phyloP scores from a whole-genome alignment of 1,284 basidiomycete genomes.

The Acaromyces ingoldii region DNA sequence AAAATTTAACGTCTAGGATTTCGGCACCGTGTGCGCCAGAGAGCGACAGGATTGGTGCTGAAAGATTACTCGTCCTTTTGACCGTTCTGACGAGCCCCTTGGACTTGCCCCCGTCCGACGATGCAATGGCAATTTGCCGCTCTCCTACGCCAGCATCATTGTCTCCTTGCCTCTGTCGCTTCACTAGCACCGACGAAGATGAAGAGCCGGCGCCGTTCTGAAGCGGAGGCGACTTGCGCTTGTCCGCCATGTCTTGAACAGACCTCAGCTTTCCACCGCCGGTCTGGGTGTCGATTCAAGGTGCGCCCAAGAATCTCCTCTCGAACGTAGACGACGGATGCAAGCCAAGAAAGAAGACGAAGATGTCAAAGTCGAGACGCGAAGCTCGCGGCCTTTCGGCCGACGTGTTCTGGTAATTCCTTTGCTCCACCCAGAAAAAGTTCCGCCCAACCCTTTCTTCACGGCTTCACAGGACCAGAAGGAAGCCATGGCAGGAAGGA shows the following conservation, averaged over 20 bases:
- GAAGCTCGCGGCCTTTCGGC: too few relatives aligned
- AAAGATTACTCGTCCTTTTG: constrained; percentile 36
- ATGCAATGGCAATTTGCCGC: constrained; percentile 32
- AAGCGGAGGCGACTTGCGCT: constrained; percentile 36
- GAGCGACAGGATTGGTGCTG: constrained; percentile 38
- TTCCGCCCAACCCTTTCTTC: too few relatives aligned
- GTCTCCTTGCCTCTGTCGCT: constrained; percentile 30
- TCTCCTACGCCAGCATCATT: constrained; percentile 14
- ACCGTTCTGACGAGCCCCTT: constrained; percentile 33
- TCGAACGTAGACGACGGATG: too few relatives aligned
- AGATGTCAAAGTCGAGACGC: too few relatives aligned
- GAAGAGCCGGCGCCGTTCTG: constrained; percentile 3
- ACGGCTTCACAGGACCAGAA: constrained; percentile 17
- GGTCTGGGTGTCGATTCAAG: too few relatives aligned
- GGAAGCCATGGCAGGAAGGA: neutral
- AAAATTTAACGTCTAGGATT: constrained; percentile 42
- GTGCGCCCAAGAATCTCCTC: too few relatives aligned
- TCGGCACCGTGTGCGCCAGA: constrained; percentile 41
- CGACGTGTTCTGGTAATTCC: too few relatives aligned
- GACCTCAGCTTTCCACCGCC: too few relatives aligned
- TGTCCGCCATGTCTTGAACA: constrained; percentile 43
- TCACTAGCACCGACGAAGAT: constrained; percentile 28
- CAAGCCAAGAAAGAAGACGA: too few relatives aligned
- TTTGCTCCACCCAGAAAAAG: too few relatives aligned
- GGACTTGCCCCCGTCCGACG: constrained; percentile 28